Evolutionary conservation across 345 rosid genomes (phyloP).

Genomic region (Sonneratia alba): DNA sequence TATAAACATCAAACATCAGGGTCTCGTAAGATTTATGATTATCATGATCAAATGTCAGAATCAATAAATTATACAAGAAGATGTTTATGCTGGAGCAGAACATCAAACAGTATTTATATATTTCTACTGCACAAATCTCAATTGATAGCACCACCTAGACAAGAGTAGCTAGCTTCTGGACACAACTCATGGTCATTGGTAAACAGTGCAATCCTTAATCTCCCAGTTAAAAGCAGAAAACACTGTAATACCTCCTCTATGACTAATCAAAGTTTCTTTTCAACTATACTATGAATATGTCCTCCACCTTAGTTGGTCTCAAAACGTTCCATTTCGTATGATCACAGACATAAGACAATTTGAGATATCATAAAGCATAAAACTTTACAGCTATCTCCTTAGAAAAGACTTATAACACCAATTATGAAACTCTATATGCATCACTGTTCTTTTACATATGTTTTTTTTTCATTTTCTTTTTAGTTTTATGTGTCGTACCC

Average conservation of each 20-base stretch:
- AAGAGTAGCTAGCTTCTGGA: neutral
- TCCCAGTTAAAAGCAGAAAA: constrained; percentile 20
- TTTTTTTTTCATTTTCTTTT: neutral
- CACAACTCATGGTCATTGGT: constrained; percentile 32
- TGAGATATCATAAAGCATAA: no score
- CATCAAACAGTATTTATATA: no score
- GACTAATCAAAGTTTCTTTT: constrained; percentile 19
- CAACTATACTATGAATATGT: constrained; percentile 50
- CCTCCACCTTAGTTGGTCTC: constrained; percentile 58
- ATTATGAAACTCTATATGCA: no score
- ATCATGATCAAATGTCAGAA: no score
- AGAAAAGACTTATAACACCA: neutral
- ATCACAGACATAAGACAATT: no score
- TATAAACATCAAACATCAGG: no score
- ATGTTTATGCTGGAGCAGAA: no score
- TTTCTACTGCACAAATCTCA: no score
- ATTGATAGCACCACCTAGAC: neutral
- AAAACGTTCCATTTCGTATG: constrained; percentile 8
- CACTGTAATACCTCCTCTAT: constrained; percentile 28
- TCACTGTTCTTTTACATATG: neutral
- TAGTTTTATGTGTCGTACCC: no score
- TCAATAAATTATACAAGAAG: no score
- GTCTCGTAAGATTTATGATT: no score
- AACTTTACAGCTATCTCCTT: constrained; percentile 12
- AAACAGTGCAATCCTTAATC: constrained; percentile 13